Evolutionary conservation across 2,329 filamentous ascomycete genomes (phyloP).

Genomic region (Ceratocystis cubensis): DNA sequence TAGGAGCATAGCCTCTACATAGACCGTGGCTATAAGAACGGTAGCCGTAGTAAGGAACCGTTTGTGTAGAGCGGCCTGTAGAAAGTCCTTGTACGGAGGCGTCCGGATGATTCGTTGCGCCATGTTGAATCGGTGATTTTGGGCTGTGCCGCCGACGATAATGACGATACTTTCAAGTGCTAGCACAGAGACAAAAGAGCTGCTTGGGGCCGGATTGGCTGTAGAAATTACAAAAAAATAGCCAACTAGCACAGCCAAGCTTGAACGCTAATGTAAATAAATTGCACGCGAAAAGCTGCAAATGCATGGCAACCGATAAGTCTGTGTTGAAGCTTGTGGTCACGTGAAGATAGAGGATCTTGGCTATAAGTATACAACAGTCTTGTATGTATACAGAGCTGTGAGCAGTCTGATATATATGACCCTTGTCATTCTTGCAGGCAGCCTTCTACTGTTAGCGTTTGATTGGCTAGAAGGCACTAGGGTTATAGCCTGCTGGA

Average conservation of each 20-base stretch:
- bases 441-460: neutral
- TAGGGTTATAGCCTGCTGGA: neutral
- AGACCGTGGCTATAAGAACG: conserved; percentile 58
- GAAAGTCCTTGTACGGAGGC: conserved; percentile 69
- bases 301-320: conserved; percentile 20
- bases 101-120: conserved; percentile 31
- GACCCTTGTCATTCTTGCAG: neutral
- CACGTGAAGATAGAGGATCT: conserved; percentile 12
- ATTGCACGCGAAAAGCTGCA: conserved; percentile 20
- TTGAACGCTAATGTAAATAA: conserved; percentile 19
- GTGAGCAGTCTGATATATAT: neutral
- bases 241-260: neutral
- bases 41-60: conserved; percentile 70
- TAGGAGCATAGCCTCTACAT: conserved; percentile 57
- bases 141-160: neutral
- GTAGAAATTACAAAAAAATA: neutral
- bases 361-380: neutral
- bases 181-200: neutral
- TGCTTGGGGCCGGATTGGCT: neutral
- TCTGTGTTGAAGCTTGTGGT: neutral
- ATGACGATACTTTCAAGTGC: neutral
- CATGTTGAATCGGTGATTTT: conserved; percentile 8
- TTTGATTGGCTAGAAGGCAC: neutral
- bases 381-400: neutral
- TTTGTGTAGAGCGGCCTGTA: conserved; percentile 77